Evolutionary conservation across 345 rosid genomes (phyloP), one percentile per base, ranked within the genome.

Genomic region (Salix exigua): DNA sequence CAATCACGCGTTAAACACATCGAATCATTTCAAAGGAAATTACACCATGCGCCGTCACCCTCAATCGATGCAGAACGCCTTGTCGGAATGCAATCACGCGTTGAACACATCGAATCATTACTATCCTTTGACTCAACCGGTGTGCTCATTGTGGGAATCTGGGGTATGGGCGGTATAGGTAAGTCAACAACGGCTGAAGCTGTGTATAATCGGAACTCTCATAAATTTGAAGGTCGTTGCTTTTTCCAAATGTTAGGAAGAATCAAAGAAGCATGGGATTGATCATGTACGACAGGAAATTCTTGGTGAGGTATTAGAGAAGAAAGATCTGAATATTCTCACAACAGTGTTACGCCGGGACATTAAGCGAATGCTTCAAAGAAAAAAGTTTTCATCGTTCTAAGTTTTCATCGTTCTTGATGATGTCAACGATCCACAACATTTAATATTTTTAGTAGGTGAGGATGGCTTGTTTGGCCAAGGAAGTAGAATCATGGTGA

Each of bases 101-200:
- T n/a, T n/a, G n/a, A n/a, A n/a, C n/a, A n/a, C n/a, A n/a, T n/a
- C n/a, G n/a, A n/a, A n/a, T n/a, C 28, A n/a, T 13, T 33, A 13
- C 16, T 73, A 26, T 13, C 18, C 66, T 5, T 73, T 11, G 76
- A 23, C 3, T 61, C 66, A 61, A 5, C 23, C 10, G 55, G 60
- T 17, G 67, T 58, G 21, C 42, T 46, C 4, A 6, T 40, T 38
- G 19, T 73, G 62, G 76, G 76, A 5, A n/a, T 73, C 3, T 38
- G 76, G 68, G 68, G 76, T 9, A 73, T 73, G 61, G 12, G 37
- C 10, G 76, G 76, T 17, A 42, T 73, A 19, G 75, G 75, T 9
- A 72, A 72, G 37, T 28, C 75, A 11, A 72, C 66, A 1, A 19
- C 31, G 9, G 76, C 68, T 38, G n/a, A 25, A 19, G 28, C 21